Conservation (phyloP, 345 rosid species). For the Conringia planisiliqua region DNA sequence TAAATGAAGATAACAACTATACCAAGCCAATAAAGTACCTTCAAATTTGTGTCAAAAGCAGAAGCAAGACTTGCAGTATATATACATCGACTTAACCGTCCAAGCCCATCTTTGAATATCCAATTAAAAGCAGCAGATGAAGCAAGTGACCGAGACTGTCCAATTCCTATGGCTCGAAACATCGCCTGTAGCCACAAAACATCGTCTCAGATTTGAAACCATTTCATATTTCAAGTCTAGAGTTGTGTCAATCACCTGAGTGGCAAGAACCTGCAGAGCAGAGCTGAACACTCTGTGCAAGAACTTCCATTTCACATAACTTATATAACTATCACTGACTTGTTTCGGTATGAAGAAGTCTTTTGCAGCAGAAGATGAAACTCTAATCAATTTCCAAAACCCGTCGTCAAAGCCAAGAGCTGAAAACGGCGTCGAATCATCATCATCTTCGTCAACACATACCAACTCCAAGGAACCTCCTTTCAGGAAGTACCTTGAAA, state of each 20-base stretch:
- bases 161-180: slow-evolving; percentile 91
- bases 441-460: slow-evolving; percentile 1
- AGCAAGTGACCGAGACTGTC: slow-evolving; percentile 73
- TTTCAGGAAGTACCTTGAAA: slow-evolving; percentile 24
- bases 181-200: slow-evolving; percentile 46
- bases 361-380: slow-evolving; percentile 43
- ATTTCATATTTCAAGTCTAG: neutral
- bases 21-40: slow-evolving; percentile 42
- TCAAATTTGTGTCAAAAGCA: slow-evolving; percentile 86
- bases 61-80: slow-evolving; percentile 88
- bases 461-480: slow-evolving; percentile 21
- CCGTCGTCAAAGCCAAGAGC: neutral
- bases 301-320: slow-evolving; percentile 85
- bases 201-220: neutral
- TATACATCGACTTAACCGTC: slow-evolving; percentile 80
- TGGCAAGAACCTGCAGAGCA: slow-evolving; percentile 88
- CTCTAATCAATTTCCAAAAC: slow-evolving; percentile 36
- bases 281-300: slow-evolving; percentile 92
- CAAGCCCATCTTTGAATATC: slow-evolving; percentile 92
- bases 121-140: slow-evolving; percentile 92
- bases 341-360: slow-evolving; percentile 76
- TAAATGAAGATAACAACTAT: neutral
- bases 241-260: slow-evolving; percentile 56
- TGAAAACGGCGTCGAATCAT: slow-evolving; percentile 10
- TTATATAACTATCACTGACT: slow-evolving; percentile 54